Conservation (phyloP, 2,329 filamentous ascomycete genomes). For the Ophiocordyceps unilateralis region DNA sequence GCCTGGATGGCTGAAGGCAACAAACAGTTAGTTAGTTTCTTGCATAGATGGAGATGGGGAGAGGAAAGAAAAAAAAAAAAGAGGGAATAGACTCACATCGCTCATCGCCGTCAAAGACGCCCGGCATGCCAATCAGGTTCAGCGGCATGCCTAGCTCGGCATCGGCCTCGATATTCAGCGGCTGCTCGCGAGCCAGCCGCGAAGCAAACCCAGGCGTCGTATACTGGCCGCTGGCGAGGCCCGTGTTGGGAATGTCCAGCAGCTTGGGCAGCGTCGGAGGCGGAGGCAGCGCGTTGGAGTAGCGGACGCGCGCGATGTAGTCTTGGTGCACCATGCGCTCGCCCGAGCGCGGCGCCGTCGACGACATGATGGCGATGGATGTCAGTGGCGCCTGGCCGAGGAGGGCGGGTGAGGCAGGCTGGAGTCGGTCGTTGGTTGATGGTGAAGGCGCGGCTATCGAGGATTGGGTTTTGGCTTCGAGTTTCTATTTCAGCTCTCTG, state of each 20-base stretch:
- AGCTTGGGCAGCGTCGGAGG: slow-evolving; percentile 92
- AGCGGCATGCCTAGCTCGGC: slow-evolving; percentile 96
- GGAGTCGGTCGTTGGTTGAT: background rate
- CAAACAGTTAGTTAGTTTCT: slow-evolving; percentile 1
- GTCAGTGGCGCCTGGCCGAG: slow-evolving; percentile 10
- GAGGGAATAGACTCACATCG: slow-evolving; percentile 45
- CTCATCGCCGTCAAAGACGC: slow-evolving; percentile 89
- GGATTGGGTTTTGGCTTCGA: background rate
- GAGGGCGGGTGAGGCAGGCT: background rate
- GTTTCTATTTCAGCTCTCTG: too few species aligned
- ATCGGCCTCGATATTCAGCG: slow-evolving; percentile 91
- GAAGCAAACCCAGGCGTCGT: slow-evolving; percentile 83
- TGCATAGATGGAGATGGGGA: too few species aligned
- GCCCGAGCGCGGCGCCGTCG: slow-evolving; percentile 22
- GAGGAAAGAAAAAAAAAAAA: background rate
- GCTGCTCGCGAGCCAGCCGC: slow-evolving; percentile 75
- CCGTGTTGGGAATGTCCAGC: slow-evolving; percentile 89
- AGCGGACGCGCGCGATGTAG: slow-evolving; percentile 90
- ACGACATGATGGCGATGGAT: too few species aligned
- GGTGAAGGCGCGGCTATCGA: background rate
- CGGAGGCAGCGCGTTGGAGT: slow-evolving; percentile 87
- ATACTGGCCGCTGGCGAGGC: slow-evolving; percentile 72
- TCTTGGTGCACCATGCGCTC: slow-evolving; percentile 68
- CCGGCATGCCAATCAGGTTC: slow-evolving; percentile 85
- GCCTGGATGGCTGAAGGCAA: slow-evolving; percentile 56